phyloP scores from a whole-genome alignment of 2,329 filamentous ascomycete genomes.

The Colletotrichum higginsianum region DNA sequence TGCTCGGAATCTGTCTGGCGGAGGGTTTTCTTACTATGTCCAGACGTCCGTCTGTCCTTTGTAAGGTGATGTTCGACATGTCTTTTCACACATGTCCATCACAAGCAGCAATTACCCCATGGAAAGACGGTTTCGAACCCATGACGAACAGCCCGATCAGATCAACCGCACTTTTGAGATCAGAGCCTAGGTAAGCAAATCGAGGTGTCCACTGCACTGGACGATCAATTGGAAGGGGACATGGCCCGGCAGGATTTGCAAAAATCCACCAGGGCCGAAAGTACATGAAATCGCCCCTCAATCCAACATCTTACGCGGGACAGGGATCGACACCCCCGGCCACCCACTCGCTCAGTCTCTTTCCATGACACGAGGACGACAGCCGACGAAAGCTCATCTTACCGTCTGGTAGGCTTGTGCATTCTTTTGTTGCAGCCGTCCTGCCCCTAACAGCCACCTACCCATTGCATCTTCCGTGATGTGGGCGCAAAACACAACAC shows the following conservation, averaged over 20 bases:
- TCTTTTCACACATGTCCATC: not conserved
- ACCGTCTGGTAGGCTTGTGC: not conserved
- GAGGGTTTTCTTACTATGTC: too few relatives aligned
- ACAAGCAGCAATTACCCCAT: not conserved
- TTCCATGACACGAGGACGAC: not conserved
- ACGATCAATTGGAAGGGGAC: conserved; percentile 10
- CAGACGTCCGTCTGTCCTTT: not conserved
- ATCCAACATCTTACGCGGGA: conserved; percentile 13
- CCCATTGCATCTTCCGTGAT: not conserved
- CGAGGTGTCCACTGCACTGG: conserved; percentile 8
- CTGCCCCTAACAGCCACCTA: not conserved
- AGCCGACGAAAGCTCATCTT: not conserved
- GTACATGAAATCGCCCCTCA: conserved; percentile 7
- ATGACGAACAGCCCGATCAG: not conserved
- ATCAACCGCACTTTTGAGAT: not conserved
- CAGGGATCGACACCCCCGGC: conserved; percentile 8
- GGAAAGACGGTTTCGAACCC: not conserved
- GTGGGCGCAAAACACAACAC: not conserved
- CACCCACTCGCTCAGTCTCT: not conserved
- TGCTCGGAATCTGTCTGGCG: not conserved
- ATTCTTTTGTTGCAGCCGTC: not conserved
- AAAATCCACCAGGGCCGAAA: conserved; percentile 6
- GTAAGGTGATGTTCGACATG: not conserved
- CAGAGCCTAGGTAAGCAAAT: not conserved
- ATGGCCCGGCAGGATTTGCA: conserved; percentile 16